Evolutionary conservation across 148 eudicot genomes (phyloP).

Genomic region (Vaccinium myrtillus): DNA sequence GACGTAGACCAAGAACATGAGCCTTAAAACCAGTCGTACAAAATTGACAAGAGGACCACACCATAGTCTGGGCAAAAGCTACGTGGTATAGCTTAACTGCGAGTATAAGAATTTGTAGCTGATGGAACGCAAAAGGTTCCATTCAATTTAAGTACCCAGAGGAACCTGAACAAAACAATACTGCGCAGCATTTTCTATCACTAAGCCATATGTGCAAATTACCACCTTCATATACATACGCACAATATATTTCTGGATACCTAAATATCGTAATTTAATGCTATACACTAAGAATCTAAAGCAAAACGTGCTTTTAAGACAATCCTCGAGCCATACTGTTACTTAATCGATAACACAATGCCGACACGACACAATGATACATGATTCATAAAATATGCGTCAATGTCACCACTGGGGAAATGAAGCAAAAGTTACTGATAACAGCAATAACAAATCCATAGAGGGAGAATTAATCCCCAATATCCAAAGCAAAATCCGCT

Average conservation of each 20-base stretch:
- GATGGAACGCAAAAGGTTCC: neutral
- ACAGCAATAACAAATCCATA: neutral
- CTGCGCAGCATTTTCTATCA: neutral
- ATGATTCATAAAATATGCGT: too few species aligned
- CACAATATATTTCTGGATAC: neutral
- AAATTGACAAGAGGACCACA: too few species aligned
- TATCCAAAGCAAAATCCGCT: slow-evolving; percentile 7
- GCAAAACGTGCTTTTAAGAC: neutral
- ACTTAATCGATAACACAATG: too few species aligned
- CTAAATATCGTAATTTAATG: neutral
- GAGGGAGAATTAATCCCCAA: neutral
- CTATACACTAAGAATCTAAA: neutral
- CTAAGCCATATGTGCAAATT: neutral
- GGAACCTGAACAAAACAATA: neutral
- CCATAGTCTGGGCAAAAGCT: too few species aligned
- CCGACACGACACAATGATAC: too few species aligned
- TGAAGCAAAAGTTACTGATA: neutral
- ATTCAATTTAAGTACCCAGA: neutral
- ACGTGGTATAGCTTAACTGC: too few species aligned
- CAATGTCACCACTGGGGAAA: neutral
- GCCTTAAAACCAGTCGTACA: too few species aligned
- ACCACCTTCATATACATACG: neutral
- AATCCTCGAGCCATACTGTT: neutral
- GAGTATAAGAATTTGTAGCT: too few species aligned
- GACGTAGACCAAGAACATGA: too few species aligned